Evolutionary conservation across 805 yeast genomes (phyloP), one percentile per base, ranked within the genome.

Genomic region (Lipomyces sp.): DNA sequence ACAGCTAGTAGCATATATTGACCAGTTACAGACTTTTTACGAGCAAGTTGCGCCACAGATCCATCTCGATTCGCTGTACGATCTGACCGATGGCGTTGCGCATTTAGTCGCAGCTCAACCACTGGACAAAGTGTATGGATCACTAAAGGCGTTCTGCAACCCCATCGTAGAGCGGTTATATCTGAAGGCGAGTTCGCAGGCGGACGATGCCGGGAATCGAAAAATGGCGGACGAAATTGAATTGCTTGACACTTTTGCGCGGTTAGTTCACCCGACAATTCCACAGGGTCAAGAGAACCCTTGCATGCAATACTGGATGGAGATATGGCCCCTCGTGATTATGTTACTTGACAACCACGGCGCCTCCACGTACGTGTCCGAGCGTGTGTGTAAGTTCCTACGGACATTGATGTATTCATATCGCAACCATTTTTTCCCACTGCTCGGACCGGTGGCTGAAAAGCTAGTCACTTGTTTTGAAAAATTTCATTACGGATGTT

Each of bases 21-120:
- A 81, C 47, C 95, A 88, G 65, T 73, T 93, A 49, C 81, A 83
- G 60, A 74, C 79, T 57, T 81, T 93, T 53, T 91, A 88, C 68
- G 77, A 78, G 45, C 74, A 73, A 51, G 73, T 83, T 26, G 72
- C 73, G 43, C 70, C 72, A 33, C 65, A 72, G 26, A 70, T 89
- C 35, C 95, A 86, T 61, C 66, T 78, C 26, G 81, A 80, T 45
- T 82, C 95, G 1, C 70, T 84, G 36, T 81, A 80, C 63, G 95
- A 90, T 64, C 77, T 90, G 43, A 81, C 90, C 16, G 95, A 90
- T 66, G 98, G 98, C 33, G 75, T 93, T 53, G 90, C 95, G 4
- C 86, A 88, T 57, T 84, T 93, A 38, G 74, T 93, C 43, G 75
- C 76, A 43, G 80, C 82, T 44, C 82, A 81, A 54, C 70, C 70